These are phyloP conservation scores for Anisodus tanguticus DNA, from an alignment of 257 asterid species.

Conservation along the genomic window DNA sequence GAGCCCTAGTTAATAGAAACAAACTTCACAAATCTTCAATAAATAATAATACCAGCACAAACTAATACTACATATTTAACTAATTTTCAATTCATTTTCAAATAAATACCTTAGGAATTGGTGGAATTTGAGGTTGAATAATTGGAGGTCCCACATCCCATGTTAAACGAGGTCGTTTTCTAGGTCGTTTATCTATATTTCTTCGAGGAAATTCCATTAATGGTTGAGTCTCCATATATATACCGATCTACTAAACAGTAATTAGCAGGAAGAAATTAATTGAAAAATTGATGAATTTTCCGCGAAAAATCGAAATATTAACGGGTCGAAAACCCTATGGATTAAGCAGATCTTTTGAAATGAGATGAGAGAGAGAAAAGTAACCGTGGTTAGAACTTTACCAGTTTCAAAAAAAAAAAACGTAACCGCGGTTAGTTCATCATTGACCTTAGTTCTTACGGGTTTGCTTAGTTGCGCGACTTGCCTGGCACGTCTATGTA, in stretches of 20 bases:
- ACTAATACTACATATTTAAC: too few relatives aligned
- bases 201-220: conserved; percentile 56
- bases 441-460: too few relatives aligned
- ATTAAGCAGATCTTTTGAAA: conserved; percentile 37
- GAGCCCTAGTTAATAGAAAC: background rate
- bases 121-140: conserved; percentile 36
- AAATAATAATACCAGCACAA: background rate
- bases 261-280: background rate
- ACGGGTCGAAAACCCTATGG: conserved; percentile 25
- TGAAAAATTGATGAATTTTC: background rate
- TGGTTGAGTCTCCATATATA: conserved; percentile 68
- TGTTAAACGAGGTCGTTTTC: conserved; percentile 77
- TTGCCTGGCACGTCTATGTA: too few relatives aligned
- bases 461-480: too few relatives aligned
- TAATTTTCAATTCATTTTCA: too few relatives aligned
- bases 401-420: background rate
- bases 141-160: conserved; percentile 65
- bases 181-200: conserved; percentile 71
- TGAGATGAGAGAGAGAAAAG: conserved; percentile 21
- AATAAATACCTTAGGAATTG: background rate
- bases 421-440: conserved; percentile 49
- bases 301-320: background rate
- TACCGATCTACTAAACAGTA: background rate
- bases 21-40: background rate
- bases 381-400: conserved; percentile 47